Evolutionary conservation across 257 asterid genomes (phyloP), one percentile per base, ranked within the genome.

Genomic region (Ehretia macrophylla): DNA sequence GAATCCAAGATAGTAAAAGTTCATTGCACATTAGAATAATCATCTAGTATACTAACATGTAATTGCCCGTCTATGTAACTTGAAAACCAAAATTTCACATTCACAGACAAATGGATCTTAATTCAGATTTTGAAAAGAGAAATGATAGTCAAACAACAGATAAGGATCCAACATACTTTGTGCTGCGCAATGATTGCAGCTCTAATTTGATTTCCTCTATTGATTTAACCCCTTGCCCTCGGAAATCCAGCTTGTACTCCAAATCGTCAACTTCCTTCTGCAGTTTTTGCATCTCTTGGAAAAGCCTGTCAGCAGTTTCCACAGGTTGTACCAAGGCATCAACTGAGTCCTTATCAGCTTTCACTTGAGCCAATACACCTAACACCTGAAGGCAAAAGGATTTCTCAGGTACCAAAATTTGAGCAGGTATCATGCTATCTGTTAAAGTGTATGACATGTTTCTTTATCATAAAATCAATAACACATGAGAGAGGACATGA

Each of bases 361-460:
- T 86, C 48, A 93, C 64, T 79, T 89, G 97, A 73, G 91, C 97
- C 73, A 86, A 71, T 63, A 85, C 97, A 60, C 95, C 95, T 46
- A 89, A 72, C 56, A 85, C 82, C 97, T 93, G 84, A 63, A 63
- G 60, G 62, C 51, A 63, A 63, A 46, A 68, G 35, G 40, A 37
- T 46, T 49, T 17, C 11, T 0, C 0, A 32, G 35, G 17, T 20
- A 11, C 23, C 58, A 37, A 44, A 17, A 62, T 18, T 17, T 39
- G 14, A 19, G 17, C 56, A 51, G n/a, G 52, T 16, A n/a, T 27
- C 4, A 42, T 42, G 12, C 47, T 42, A 42, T 14, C 12, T 42
- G 16, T 3, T 10, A 42, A 42, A 42, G 12, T 42, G 47, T 2
- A 42, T 14, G 2, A 10, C 16, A 42, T 11, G 47, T 42, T 14